Conservation (phyloP, 768 basidiomycete genomes). For the Xerocomus potaroensis region DNA sequence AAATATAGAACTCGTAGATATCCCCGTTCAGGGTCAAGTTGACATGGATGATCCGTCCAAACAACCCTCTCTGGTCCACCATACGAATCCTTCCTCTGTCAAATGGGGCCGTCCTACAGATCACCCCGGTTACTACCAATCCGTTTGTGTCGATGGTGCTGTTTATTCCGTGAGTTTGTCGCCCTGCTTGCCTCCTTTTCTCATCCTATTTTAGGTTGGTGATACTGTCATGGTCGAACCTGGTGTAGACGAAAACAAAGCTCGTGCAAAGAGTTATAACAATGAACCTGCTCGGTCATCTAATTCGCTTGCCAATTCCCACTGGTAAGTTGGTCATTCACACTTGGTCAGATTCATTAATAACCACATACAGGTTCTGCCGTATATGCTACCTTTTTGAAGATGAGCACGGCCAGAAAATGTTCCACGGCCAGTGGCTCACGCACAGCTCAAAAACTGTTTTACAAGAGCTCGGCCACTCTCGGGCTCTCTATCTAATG, state of each 20-base stretch:
- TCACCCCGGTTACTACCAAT: constrained; percentile 35
- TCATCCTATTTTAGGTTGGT: constrained; percentile 42
- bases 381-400: constrained; percentile 64
- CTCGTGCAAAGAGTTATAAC: constrained; percentile 38
- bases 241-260: constrained; percentile 44
- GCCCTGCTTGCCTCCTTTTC: background rate
- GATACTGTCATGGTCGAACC: constrained; percentile 62
- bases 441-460: constrained; percentile 59
- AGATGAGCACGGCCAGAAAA: constrained; percentile 35
- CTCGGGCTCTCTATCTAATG: constrained; percentile 53
- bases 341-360: background rate
- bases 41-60: constrained; percentile 13
- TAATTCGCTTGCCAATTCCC: constrained; percentile 53
- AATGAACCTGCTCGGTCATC: constrained; percentile 41
- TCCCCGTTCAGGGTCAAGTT: constrained; percentile 25
- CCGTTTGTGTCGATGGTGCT: constrained; percentile 54
- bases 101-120: constrained; percentile 31
- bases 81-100: constrained; percentile 31
- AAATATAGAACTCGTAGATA: constrained; percentile 38
- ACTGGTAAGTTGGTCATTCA: constrained; percentile 48
- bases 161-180: constrained; percentile 45
- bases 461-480: constrained; percentile 63
- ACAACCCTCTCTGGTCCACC: constrained; percentile 20
- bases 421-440: constrained; percentile 72
- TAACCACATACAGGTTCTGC: constrained; percentile 51